Evolutionary conservation across 495 filamentous ascomycete genomes (phyloP).

Genomic region (Parachaetomium inaequale): DNA sequence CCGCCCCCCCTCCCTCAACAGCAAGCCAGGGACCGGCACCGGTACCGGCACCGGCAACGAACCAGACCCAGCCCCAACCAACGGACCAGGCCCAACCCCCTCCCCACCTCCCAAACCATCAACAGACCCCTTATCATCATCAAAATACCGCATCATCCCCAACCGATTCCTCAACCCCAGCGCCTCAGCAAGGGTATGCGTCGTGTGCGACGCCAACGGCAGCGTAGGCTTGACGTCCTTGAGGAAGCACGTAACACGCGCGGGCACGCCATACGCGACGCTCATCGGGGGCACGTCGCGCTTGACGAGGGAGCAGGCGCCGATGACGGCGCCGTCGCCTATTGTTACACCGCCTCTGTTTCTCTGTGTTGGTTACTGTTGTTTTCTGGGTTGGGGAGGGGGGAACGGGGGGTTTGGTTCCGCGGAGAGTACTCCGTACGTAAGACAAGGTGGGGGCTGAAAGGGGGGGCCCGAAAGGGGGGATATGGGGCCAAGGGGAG

Average conservation of each 20-base stretch:
- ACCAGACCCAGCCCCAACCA: too few relatives aligned
- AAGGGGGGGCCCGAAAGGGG: not conserved
- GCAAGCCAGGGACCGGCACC: too few relatives aligned
- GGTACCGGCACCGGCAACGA: too few relatives aligned
- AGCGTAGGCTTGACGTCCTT: not conserved
- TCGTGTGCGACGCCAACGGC: not conserved
- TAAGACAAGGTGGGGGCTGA: not conserved
- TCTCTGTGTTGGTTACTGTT: not conserved
- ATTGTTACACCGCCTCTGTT: constrained; percentile 35
- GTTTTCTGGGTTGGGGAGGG: not conserved
- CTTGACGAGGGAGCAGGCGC: constrained; percentile 33
- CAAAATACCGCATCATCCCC: not conserved
- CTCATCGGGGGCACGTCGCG: constrained; percentile 26
- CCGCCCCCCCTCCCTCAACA: too few relatives aligned
- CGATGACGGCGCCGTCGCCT: constrained; percentile 36
- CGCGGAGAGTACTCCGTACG: too few relatives aligned
- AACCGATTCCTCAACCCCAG: constrained; percentile 11
- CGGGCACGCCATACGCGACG: constrained; percentile 28
- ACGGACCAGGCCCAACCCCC: too few relatives aligned
- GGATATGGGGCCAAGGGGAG: not conserved
- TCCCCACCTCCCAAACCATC: not conserved
- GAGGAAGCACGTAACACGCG: constrained; percentile 20
- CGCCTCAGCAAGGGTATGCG: constrained; percentile 21
- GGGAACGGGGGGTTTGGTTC: not conserved
- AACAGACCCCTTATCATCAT: not conserved